Base-by-base conservation (phyloP, 345 rosid species). In the Euphorbia lathyris region DNA sequence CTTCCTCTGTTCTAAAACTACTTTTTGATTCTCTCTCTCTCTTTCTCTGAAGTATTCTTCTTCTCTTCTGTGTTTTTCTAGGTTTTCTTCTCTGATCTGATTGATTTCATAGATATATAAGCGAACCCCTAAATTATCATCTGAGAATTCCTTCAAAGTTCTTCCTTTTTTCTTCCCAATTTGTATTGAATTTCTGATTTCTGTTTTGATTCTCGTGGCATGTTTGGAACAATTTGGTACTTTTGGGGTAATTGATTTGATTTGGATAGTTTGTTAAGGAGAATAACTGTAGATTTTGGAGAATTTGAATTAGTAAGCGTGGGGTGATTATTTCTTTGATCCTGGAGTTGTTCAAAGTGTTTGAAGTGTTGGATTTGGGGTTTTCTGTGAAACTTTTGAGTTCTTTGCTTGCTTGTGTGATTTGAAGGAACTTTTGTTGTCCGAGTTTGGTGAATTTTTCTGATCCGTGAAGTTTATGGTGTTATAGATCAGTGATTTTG, bases 51-150 rank as follows among this genome's bases (percentile, higher is more conserved):
- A 22, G 30, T 14, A 22, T 9, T 51, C 38, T 52, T 40, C 76
- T 65, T 58, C 63, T 6, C 22, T 38, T 61, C 20, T 20, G 42
- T 32, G 16, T 65, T 32, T 63, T 63, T 38, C 23, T 56, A 60
- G 78, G 65, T 65, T 77, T 30, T 26, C 66, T 76, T 42, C 74
- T 42, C 58, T 30, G 64, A 67, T 73, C 66, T 70, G 75, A 69
- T 23, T 13, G 27, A 19, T 70, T 17, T 65, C 65, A 45, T 43
- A 45, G 57, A 22, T 38, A 2, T 16, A 22, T 32, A 19, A 47
- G 55, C 42, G 53, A 30, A 48, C 43, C 48, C 43, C 2, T 34
- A 36, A 73, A 40, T 76, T 76, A 27, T 77, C 66, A 32, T 72
- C 65, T 40, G 10, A 40, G 11, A 40, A 26, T 68, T 67, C 57